Base-by-base conservation (phyloP, 768 basidiomycete genomes). In the Coprinellus micaceus region DNA sequence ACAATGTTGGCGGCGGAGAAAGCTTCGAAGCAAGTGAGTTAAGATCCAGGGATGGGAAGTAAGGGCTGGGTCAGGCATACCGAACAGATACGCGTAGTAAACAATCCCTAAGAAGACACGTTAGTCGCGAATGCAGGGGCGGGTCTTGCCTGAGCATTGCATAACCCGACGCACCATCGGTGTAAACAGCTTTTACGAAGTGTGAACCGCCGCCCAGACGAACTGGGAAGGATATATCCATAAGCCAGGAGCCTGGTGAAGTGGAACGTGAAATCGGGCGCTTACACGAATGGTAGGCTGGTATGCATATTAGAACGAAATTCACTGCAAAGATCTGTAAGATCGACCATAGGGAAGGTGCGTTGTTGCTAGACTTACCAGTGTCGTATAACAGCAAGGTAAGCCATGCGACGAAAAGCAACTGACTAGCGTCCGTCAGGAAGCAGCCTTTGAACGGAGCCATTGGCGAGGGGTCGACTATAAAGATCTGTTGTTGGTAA, bases 11-110 rank as follows among this genome's bases (percentile, higher is more conserved):
- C 9, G 9, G 36, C 36, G 17, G 36, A 37, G 36, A 37, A 17
- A 37, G 36, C n/a, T n/a, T n/a, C n/a, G n/a, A n/a, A n/a, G n/a
- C n/a, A n/a, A n/a, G n/a, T n/a, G n/a, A n/a, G n/a, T n/a, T n/a
- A n/a, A n/a, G n/a, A n/a, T n/a, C n/a, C n/a, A n/a, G n/a, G n/a
- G n/a, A n/a, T n/a, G n/a, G n/a, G n/a, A n/a, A n/a, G n/a, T n/a
- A n/a, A n/a, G n/a, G n/a, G n/a, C n/a, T n/a, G n/a, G n/a, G n/a
- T n/a, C n/a, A 15, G 24, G 29, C 62, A 51, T 52, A 62, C 64
- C 58, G 28, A 64, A 66, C 5, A 66, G 57, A 49, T 64, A 64
- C 7, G 61, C 41, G 41, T 66, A 66, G 49, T 66, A 66, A 2
- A 66, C 39, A 15, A 63, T 50, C 6, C 64, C 64, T 65, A 44